phyloP scores from a whole-genome alignment of 768 basidiomycete genomes.

The Paxillus ammoniavirescens region DNA sequence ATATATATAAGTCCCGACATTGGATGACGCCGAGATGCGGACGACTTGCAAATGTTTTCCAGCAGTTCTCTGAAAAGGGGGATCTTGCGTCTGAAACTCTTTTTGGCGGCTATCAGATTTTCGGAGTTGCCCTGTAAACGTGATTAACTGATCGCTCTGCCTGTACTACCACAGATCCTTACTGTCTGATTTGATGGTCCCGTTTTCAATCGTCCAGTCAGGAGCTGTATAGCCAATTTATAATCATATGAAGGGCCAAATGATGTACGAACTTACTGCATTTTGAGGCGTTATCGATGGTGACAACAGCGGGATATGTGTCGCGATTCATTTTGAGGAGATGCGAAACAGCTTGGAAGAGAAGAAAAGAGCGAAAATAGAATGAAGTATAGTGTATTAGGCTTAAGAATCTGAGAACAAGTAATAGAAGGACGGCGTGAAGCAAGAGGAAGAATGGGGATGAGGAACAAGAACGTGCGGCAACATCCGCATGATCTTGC shows the following conservation, averaged over 20 bases:
- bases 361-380: constrained; percentile 17
- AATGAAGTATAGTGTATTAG: background rate
- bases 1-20: constrained; percentile 17
- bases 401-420: constrained; percentile 11
- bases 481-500: constrained; percentile 11
- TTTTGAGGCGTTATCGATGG: constrained; percentile 33
- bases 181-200: constrained; percentile 6
- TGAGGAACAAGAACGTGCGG: constrained; percentile 28
- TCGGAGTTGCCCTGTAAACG: constrained; percentile 10
- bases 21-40: background rate
- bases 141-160: background rate
- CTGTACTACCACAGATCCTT: background rate
- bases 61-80: constrained; percentile 51
- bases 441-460: constrained; percentile 17
- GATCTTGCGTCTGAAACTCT: constrained; percentile 2
- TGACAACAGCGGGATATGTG: constrained; percentile 42
- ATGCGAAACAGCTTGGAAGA: constrained; percentile 1
- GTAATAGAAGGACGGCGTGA: constrained; percentile 22
- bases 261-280: constrained; percentile 27
- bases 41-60: constrained; percentile 54
- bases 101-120: constrained; percentile 7
- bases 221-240: background rate
- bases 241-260: background rate
- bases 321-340: constrained; percentile 28
- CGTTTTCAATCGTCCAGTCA: constrained; percentile 1